A percentile compares a stretch with the other conserved stretches of the same genome.
Evolutionary conservation across 257 asterid species (phyloP).

Genomic region (Petunia secreta): DNA sequence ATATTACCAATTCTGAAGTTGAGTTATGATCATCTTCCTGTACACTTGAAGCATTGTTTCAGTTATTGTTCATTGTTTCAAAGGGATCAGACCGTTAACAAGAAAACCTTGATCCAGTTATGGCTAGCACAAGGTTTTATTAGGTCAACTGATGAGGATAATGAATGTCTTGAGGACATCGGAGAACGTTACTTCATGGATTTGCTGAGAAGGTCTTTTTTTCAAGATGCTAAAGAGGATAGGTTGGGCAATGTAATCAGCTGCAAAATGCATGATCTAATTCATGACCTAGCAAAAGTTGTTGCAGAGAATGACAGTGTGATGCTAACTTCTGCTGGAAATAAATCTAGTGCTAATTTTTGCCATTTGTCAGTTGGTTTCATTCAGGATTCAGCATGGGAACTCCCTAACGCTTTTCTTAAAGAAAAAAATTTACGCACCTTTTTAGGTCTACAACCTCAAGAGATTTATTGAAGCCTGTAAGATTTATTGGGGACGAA

Average conservation of each 20-base stretch:
- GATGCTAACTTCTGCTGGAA: background rate
- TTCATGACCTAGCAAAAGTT: conserved; percentile 39
- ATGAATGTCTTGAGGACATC: conserved; percentile 25
- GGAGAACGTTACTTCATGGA: conserved; percentile 26
- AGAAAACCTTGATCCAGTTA: conserved; percentile 23
- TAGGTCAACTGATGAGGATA: background rate
- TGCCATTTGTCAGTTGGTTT: conserved; percentile 15
- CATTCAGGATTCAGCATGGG: conserved; percentile 11
- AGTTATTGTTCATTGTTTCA: conserved; percentile 34
- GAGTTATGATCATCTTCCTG: conserved; percentile 29
- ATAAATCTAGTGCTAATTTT: conserved; percentile 15
- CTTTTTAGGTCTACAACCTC: conserved; percentile 15
- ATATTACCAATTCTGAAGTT: conserved; percentile 29
- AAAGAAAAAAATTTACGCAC: conserved; percentile 28
- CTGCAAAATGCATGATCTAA: conserved; percentile 40
- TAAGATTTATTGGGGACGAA: background rate
- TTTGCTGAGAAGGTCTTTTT: conserved; percentile 26
- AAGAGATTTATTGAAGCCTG: background rate
- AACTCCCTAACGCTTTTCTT: conserved; percentile 28
- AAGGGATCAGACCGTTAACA: conserved; percentile 23
- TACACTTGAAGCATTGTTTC: conserved; percentile 33
- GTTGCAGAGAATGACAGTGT: conserved; percentile 23
- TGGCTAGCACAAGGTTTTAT: conserved; percentile 38
- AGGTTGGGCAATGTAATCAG: conserved; percentile 9
- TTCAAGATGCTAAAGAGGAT: conserved; percentile 29